Base-by-base conservation (phyloP, 495 filamentous ascomycete genomes). In the Elasticomyces elasticus region DNA sequence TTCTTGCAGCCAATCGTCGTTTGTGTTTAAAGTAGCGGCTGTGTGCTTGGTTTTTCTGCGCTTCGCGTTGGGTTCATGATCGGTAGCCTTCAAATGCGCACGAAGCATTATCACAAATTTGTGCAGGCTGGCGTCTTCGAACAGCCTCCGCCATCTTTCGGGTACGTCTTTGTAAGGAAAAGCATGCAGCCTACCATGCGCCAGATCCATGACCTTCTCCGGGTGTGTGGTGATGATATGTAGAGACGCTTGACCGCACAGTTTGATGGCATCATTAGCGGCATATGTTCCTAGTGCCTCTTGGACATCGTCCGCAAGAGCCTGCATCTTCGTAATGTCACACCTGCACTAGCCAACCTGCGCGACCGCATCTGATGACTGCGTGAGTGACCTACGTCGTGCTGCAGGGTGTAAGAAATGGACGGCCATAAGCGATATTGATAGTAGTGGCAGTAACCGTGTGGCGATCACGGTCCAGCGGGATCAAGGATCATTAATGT, bases 1-100 rank as follows among this genome's bases (percentile, higher is more conserved):
- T 12, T 72, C 67, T 13, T 59, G 46, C 6, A 66, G 25, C 64
- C 68, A 68, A 52, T 69, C 64, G n/a, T 45, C 49, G 7, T 20
- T 25, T 15, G 31, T 9, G 28, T n/a, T 15, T n/a, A n/a, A n/a
- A n/a, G 33, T 43, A 20, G 20, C 25, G 11, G 27, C 24, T 20
- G 22, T 30, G 9, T 51, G 17, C 24, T 43, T 24, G 23, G 26
- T 19, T 22, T 15, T 35, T 5, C 27, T 26, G 4, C 5, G 22
- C 51, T 42, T 49, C 22, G 6, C n/a, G n/a, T n/a, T n/a, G n/a
- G n/a, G n/a, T n/a, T n/a, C n/a, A n/a, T n/a, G n/a, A n/a, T n/a
- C n/a, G n/a, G n/a, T n/a, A n/a, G n/a, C n/a, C n/a, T n/a, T n/a
- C n/a, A n/a, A n/a, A n/a, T n/a, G n/a, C n/a, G n/a, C n/a, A 5